A percentile compares a stretch with the other conserved stretches of the same genome.
Evolutionary conservation across 2,329 filamentous ascomycete genomes (phyloP).

Genomic region (Ophiostoma sp.): DNA sequence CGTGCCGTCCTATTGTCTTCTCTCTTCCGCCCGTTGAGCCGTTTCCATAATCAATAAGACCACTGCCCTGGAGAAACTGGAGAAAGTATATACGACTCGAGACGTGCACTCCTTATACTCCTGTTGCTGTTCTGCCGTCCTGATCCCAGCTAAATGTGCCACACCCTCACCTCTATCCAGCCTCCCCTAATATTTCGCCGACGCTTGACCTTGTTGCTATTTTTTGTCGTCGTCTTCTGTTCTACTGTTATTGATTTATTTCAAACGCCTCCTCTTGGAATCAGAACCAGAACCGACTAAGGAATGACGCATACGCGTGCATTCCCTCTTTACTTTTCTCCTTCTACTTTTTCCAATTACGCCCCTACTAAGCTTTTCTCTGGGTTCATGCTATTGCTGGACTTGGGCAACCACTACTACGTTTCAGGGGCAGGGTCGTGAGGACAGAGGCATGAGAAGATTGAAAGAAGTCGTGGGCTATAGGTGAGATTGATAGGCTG

Average conservation of each 20-base stretch:
- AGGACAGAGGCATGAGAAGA: not conserved
- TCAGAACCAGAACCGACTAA: not conserved
- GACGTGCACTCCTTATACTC: no score
- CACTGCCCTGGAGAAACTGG: not conserved
- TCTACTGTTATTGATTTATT: not conserved
- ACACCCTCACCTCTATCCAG: not conserved
- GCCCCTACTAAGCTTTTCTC: not conserved
- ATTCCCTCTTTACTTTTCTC: not conserved
- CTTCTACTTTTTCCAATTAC: not conserved
- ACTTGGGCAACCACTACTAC: not conserved
- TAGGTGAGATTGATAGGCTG: not conserved
- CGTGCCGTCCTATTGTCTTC: not conserved
- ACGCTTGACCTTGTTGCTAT: not conserved
- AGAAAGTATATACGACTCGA: no score
- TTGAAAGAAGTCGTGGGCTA: not conserved
- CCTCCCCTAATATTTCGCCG: not conserved
- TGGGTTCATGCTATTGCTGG: not conserved
- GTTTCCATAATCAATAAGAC: not conserved
- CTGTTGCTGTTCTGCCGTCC: no score
- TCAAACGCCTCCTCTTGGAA: constrained; percentile 7
- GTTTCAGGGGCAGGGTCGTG: not conserved
- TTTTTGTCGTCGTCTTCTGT: no score
- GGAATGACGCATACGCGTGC: not conserved
- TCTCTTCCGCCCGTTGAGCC: not conserved
- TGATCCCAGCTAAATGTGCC: no score